These are phyloP conservation scores for Persicaria maculosa DNA, from an alignment of 148 eudicot species.

Conservation along the genomic window DNA sequence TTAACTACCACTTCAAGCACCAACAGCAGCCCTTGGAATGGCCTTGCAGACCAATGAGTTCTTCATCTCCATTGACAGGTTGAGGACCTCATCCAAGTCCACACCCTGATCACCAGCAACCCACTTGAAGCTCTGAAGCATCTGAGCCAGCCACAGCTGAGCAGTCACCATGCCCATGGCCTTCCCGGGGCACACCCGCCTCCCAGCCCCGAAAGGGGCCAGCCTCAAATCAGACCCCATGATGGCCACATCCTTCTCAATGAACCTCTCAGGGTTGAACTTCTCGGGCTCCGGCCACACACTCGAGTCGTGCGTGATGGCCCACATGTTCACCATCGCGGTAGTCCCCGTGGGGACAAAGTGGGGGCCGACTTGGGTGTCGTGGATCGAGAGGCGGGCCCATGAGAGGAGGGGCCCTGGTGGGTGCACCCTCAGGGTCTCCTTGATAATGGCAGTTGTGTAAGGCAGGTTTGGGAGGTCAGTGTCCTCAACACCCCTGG, in stretches of 20 bases:
- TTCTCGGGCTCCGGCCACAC: constrained; percentile 57
- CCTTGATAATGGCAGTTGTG: constrained; percentile 65
- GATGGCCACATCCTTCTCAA: constrained; percentile 60
- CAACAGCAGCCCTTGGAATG: constrained; percentile 37
- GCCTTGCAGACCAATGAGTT: constrained; percentile 70
- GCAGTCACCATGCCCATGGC: constrained; percentile 69
- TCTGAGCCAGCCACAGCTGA: constrained; percentile 82
- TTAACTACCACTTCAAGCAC: background rate
- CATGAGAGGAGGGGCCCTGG: constrained; percentile 95
- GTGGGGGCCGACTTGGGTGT: constrained; percentile 61
- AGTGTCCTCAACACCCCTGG: constrained; percentile 33
- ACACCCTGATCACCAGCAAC: constrained; percentile 37
- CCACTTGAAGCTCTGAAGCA: constrained; percentile 76
- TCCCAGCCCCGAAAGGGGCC: constrained; percentile 83
- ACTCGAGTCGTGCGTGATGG: constrained; percentile 73
- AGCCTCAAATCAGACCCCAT: constrained; percentile 80
- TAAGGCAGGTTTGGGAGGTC: constrained; percentile 78
- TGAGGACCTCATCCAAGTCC: constrained; percentile 66
- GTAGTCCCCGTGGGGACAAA: constrained; percentile 84
- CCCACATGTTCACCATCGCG: constrained; percentile 99
- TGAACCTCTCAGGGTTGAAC: constrained; percentile 67
- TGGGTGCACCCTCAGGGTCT: constrained; percentile 82
- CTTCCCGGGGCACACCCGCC: constrained; percentile 90
- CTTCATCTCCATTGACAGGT: constrained; percentile 92
- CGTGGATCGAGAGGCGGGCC: constrained; percentile 91